Evolutionary conservation across 139 green algal genomes (phyloP), one percentile per base, ranked within the genome.

Genomic region (Coccomyxa sp.): DNA sequence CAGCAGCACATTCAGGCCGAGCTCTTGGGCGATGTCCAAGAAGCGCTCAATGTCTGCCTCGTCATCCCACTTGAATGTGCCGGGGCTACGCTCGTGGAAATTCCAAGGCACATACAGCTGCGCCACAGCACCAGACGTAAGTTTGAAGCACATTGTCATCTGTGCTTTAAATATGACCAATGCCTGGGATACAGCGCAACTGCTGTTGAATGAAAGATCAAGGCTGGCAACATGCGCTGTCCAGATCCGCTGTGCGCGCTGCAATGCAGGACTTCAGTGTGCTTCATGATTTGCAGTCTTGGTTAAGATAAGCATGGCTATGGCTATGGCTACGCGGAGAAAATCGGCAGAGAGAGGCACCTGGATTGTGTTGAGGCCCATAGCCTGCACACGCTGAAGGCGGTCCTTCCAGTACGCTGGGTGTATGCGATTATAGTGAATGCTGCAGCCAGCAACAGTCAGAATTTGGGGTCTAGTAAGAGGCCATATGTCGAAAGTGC

Each of bases 51-150:
- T 13, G 38, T 92, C 84, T 11, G 79, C 79, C 10, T 82, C 76
- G 67, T 83, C 87, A 16, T 71, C 30, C 81, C 82, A 92, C 28
- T 32, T 59, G 21, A 83, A 90, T 13, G 82, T 32, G 15, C 88
- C 85, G 0, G 90, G 90, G 58, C 60, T 77, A 0, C 84, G 86
- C 82, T 94, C 89, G 74, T 94, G 91, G 58, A 88, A 82, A 68
- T 94, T 93, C 91, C 91, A 94, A 14, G 91, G 87, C 0, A 91
- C 77, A 57, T 94, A 94, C 0, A 89, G 68, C 83, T 90, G 82
- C 67, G 83, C n/a, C 28, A 67, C 16, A n/a, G 38, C 38, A 51
- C 38, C 30, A 81, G 13, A 31, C 57, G 12, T 28, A 77, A 57
- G 28, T 51, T 51, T 51, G 21, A 63, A 66, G 0, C 10, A 38